Evolutionary conservation across 2,329 filamentous ascomycete genomes (phyloP).

Genomic region (Nannizziopsis arthrosporioides): DNA sequence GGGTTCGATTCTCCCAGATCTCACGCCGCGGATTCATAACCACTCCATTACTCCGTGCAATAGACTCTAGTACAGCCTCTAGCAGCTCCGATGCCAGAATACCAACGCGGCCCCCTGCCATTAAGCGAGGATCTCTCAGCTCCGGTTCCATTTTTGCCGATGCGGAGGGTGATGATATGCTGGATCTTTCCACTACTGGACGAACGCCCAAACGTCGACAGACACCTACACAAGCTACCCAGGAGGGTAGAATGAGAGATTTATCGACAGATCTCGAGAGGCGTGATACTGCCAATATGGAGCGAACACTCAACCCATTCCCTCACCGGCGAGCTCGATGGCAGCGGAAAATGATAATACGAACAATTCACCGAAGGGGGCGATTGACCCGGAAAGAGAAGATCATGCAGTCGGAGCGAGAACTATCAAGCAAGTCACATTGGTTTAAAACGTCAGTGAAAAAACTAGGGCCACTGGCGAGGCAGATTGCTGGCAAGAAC

Average conservation of each 20-base stretch:
- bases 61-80: background rate
- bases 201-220: constrained; percentile 16
- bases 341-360: constrained; percentile 74
- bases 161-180: constrained; percentile 18
- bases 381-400: constrained; percentile 54
- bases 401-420: constrained; percentile 54
- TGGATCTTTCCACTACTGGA: constrained; percentile 17
- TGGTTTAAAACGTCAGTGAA: constrained; percentile 76
- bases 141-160: constrained; percentile 35
- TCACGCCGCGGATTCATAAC: constrained; percentile 14
- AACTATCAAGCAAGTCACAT: constrained; percentile 51
- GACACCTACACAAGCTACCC: constrained; percentile 12
- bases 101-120: constrained; percentile 11
- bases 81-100: constrained; percentile 6
- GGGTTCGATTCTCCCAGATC: constrained; percentile 10
- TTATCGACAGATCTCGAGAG: constrained; percentile 19
- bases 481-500: constrained; percentile 86
- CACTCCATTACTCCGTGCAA: constrained; percentile 8
- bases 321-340: constrained; percentile 60
- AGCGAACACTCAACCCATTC: constrained; percentile 59
- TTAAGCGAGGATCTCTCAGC: constrained; percentile 26
- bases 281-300: constrained; percentile 45
- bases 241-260: constrained; percentile 10
- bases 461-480: constrained; percentile 75
- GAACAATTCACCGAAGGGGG: constrained; percentile 57